Evolutionary conservation across 768 basidiomycete species (phyloP).

Genomic region (Tylopilus sp.): DNA sequence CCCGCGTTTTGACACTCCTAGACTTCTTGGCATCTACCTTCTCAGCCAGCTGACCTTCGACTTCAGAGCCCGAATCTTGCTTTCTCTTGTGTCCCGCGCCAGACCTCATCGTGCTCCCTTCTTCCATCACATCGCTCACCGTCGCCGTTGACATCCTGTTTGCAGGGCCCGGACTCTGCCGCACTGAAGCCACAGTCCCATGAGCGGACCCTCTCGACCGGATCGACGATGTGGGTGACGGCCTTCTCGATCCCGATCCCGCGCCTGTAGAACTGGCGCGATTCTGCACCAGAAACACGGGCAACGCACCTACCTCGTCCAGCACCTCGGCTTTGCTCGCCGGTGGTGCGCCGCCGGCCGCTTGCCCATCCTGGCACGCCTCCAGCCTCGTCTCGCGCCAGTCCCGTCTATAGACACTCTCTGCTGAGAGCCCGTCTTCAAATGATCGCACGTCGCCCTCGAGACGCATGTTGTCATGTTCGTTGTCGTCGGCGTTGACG

Average conservation of each 20-base stretch:
- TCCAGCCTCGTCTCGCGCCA: conserved; percentile 69
- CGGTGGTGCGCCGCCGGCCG: conserved; percentile 5
- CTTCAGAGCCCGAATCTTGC: conserved; percentile 51
- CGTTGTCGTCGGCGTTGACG: conserved; percentile 19
- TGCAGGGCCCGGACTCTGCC: conserved; percentile 48
- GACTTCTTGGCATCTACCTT: conserved; percentile 36
- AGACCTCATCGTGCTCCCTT: conserved; percentile 28
- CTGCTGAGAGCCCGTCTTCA: conserved; percentile 59
- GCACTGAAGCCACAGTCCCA: conserved; percentile 27
- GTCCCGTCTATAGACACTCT: conserved; percentile 68
- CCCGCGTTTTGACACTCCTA: conserved; percentile 33
- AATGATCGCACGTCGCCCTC: conserved; percentile 54
- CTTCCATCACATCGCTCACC: conserved; percentile 41
- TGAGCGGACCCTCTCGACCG: conserved; percentile 34
- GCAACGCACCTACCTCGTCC: conserved; percentile 30
- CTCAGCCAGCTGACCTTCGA: conserved; percentile 43
- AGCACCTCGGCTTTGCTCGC: conserved; percentile 21
- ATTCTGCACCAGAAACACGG: conserved; percentile 19
- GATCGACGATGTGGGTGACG: conserved; percentile 50
- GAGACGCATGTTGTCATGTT: conserved; percentile 16
- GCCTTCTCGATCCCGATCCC: conserved; percentile 33
- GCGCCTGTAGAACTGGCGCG: conserved; percentile 11
- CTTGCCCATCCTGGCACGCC: conserved; percentile 13
- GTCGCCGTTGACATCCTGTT: conserved; percentile 44
- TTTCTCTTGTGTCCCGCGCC: conserved; percentile 45